Conservation (phyloP, 2,329 filamentous ascomycete genomes). For the Xylaria sp. region DNA sequence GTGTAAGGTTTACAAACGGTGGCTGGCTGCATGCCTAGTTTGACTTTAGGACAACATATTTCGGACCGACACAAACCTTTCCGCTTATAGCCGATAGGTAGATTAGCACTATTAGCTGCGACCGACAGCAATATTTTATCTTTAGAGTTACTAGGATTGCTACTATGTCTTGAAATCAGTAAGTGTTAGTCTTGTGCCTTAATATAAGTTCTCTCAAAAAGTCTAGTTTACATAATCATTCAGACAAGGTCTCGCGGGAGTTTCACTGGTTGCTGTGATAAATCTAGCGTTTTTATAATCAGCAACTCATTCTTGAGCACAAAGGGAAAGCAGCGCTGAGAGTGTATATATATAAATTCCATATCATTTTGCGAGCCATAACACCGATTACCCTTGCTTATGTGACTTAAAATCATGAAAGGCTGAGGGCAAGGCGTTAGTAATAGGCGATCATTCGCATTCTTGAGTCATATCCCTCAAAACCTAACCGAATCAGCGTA, state of each 20-base stretch:
- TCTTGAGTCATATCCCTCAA: neutral
- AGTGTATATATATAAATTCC: neutral
- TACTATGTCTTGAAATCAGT: neutral
- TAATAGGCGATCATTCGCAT: neutral
- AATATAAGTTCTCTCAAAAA: neutral
- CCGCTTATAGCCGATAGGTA: no score
- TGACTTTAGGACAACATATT: no score
- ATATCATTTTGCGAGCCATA: neutral
- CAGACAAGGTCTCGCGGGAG: neutral
- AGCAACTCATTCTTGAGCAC: neutral
- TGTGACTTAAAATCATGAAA: neutral
- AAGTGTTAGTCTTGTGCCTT: neutral
- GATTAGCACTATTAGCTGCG: neutral
- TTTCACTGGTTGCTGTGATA: neutral
- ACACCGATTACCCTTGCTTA: neutral
- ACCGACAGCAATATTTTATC: neutral
- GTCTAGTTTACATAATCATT: neutral
- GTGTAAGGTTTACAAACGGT: no score
- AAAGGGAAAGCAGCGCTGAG: neutral
- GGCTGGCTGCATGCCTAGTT: no score
- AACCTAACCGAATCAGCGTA: neutral
- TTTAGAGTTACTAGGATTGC: neutral
- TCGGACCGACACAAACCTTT: no score
- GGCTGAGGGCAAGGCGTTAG: neutral
- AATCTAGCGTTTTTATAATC: neutral